These are phyloP conservation scores for Cladobotryum mycophilum DNA, from an alignment of 2,329 filamentous ascomycete genomes.

Conservation along the genomic window DNA sequence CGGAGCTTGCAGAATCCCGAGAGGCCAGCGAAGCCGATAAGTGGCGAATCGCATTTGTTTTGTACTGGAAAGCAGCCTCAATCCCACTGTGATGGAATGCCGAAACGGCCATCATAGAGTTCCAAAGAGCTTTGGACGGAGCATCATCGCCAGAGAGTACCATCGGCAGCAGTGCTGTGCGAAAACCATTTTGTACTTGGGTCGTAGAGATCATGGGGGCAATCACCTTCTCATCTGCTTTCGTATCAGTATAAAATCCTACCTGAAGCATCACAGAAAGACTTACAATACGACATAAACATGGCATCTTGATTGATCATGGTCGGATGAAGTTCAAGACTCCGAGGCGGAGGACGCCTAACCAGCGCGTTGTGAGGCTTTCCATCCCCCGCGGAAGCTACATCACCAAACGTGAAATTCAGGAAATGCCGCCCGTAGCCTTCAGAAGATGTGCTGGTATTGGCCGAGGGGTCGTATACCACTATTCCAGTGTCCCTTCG, in stretches of 20 bases:
- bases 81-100: conserved; percentile 36
- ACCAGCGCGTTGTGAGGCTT: conserved; percentile 2
- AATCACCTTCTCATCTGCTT: conserved; percentile 32
- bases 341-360: conserved; percentile 2
- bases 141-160: conserved; percentile 30
- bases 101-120: conserved; percentile 39
- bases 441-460: conserved; percentile 18
- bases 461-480: conserved; percentile 5
- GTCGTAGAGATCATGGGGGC: conserved; percentile 42
- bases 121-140: conserved; percentile 32
- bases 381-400: conserved; percentile 14
- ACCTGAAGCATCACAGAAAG: background rate
- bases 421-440: conserved; percentile 33
- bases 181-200: conserved; percentile 41
- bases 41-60: conserved; percentile 33
- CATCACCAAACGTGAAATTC: conserved; percentile 33
- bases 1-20: conserved; percentile 20
- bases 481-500: conserved; percentile 18
- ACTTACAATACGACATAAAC: conserved; percentile 19
- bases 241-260: background rate
- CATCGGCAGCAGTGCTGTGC: conserved; percentile 39
- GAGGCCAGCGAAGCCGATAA: conserved; percentile 31
- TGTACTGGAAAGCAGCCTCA: conserved; percentile 36
- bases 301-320: conserved; percentile 12
- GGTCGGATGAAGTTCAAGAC: conserved; percentile 11